A percentile compares a stretch with the other conserved stretches of the same genome.
These are phyloP conservation scores for Salvia rosmarinus DNA, from an alignment of 257 asterid species.

Conservation along the genomic window DNA sequence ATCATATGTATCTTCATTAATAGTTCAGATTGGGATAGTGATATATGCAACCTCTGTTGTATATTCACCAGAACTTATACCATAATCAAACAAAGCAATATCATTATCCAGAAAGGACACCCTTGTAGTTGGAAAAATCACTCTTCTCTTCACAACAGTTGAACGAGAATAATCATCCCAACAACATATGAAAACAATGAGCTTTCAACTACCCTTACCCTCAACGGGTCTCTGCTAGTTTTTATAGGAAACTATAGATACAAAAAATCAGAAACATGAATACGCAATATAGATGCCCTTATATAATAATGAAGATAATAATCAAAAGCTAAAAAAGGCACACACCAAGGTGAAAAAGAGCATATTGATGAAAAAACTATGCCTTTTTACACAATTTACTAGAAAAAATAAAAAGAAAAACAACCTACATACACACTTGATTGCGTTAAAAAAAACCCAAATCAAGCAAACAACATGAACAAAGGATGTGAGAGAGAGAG, in stretches of 20 bases:
- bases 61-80: too few relatives aligned
- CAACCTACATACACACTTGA: constrained; percentile 15
- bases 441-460: constrained; percentile 24
- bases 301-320: constrained; percentile 28
- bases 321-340: constrained; percentile 40
- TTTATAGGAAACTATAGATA: constrained; percentile 10
- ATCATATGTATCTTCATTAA: too few relatives aligned
- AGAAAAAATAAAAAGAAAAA: background rate
- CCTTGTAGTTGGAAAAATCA: constrained; percentile 8
- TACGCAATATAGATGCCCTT: constrained; percentile 20
- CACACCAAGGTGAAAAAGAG: constrained; percentile 34
- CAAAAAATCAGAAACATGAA: constrained; percentile 4
- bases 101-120: constrained; percentile 26
- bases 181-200: constrained; percentile 25
- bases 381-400: constrained; percentile 33
- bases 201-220: constrained; percentile 39
- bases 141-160: constrained; percentile 22
- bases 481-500: too few relatives aligned
- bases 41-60: too few relatives aligned
- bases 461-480: constrained; percentile 30
- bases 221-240: constrained; percentile 13
- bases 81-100: too few relatives aligned
- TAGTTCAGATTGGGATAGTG: too few relatives aligned
- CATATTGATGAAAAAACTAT: constrained; percentile 42
- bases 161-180: constrained; percentile 36